Evolutionary conservation across 2,329 filamentous ascomycete genomes (phyloP), one percentile per base, ranked within the genome.

Genomic region (Penicillium sumatraense): DNA sequence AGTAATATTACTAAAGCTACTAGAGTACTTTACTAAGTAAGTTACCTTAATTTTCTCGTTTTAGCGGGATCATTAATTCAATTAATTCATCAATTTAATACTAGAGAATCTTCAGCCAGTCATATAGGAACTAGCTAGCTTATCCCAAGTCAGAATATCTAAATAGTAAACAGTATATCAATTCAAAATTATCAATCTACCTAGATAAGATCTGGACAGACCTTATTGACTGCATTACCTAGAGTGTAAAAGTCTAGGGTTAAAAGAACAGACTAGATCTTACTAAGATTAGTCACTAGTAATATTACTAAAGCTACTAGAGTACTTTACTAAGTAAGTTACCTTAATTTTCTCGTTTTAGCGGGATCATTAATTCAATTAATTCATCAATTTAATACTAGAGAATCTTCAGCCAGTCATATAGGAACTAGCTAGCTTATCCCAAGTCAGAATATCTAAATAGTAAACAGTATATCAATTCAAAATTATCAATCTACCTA

Each of bases 371-470:
- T n/a, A n/a, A n/a, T n/a, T n/a, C n/a, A n/a, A n/a, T n/a, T n/a
- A n/a, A n/a, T n/a, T n/a, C n/a, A n/a, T n/a, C n/a, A 31, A 75
- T 75, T 18, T 73, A 70, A 61, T 70, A 70, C 73, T 72, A 75
- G 3, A 72, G 71, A 33, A 74, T 72, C 46, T 75, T 75, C 3
- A 72, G 73, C 50, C 64, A 71, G 23, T 63, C 63, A 8, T 65
- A 63, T 6, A 56, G 52, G 1, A 69, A 67, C 72, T 71, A 75
- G 11, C 64, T 66, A 5, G 72, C 70, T 58, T 75, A 72, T 5
- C 65, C 70, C 49, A 74, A 64, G 46, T 75, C 72, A 7, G 71
- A 72, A 52, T 73, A 71, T 1, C 71, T 71, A 53, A 75, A 75
- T 2, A 72, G 73, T 2, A 75, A 63, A 38, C 70, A 71, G 8